A percentile compares a stretch with the other conserved stretches of the same genome.
These are phyloP conservation scores for Teunomyces kruisii DNA, from an alignment of 805 yeast species.

Conservation along the genomic window DNA sequence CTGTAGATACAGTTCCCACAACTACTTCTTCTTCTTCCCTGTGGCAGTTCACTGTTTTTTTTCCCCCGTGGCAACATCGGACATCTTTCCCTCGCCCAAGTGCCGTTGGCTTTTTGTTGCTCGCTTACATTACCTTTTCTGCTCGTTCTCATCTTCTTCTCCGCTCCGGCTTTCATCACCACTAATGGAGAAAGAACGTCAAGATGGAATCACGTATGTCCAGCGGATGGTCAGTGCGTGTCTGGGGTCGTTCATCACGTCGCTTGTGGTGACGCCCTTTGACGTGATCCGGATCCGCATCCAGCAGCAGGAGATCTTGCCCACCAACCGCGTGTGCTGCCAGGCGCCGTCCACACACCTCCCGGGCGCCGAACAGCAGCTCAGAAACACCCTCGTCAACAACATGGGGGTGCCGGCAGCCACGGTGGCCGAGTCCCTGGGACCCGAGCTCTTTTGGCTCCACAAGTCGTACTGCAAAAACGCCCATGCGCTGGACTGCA, in stretches of 20 bases:
- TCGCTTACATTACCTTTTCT: too few species aligned
- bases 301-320: slow-evolving; percentile 72
- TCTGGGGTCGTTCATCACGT: slow-evolving; percentile 70
- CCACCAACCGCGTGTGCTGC: slow-evolving; percentile 28
- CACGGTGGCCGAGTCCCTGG: slow-evolving; percentile 6
- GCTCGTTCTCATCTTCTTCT: too few species aligned
- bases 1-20: too few species aligned
- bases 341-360: slow-evolving; percentile 10
- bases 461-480: slow-evolving; percentile 36
- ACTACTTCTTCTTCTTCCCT: too few species aligned
- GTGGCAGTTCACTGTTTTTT: too few species aligned
- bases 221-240: slow-evolving; percentile 81
- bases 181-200: background rate
- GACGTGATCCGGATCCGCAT: slow-evolving; percentile 76
- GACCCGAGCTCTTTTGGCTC: slow-evolving; percentile 34
- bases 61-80: too few species aligned
- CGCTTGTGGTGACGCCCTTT: slow-evolving; percentile 74
- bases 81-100: too few species aligned
- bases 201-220: slow-evolving; percentile 39
- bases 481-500: slow-evolving; percentile 33
- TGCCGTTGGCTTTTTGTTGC: too few species aligned
- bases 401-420: slow-evolving; percentile 1
- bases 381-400: slow-evolving; percentile 8
- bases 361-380: slow-evolving; percentile 11
- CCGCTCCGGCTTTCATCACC: slow-evolving; percentile 1